A percentile compares a stretch with the other conserved stretches of the same genome.
Conservation (phyloP, 2,329 filamentous ascomycete genomes). For the Ophiostoma ulmi region DNA sequence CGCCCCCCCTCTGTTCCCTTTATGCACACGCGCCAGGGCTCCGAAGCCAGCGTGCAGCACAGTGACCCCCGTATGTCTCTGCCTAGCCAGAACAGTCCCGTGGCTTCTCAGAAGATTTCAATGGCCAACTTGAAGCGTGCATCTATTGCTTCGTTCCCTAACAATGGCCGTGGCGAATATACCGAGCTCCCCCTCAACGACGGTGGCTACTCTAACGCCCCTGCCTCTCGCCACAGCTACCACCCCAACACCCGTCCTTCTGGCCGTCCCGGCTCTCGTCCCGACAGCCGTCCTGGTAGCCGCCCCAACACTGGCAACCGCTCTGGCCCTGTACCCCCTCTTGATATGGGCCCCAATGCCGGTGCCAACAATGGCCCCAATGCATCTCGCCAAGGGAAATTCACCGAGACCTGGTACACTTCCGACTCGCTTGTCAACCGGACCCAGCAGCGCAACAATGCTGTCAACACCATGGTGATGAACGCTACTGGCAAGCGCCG, state of each 20-base stretch:
- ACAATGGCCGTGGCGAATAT: slow-evolving; percentile 40
- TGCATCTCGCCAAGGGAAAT: slow-evolving; percentile 42
- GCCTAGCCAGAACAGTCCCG: slow-evolving; percentile 48
- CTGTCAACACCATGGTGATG: slow-evolving; percentile 34
- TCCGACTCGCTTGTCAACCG: slow-evolving; percentile 51
- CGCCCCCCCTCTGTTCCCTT: slow-evolving; percentile 64
- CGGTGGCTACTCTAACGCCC: slow-evolving; percentile 30
- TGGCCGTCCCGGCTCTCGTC: slow-evolving; percentile 20
- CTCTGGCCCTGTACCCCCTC: background rate
- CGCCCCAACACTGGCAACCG: background rate
- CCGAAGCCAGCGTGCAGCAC: slow-evolving; percentile 45
- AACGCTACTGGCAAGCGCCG: slow-evolving; percentile 35
- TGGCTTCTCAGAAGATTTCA: slow-evolving; percentile 39
- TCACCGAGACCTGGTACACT: slow-evolving; percentile 52
- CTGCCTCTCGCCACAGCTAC: slow-evolving; percentile 15
- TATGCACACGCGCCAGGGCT: slow-evolving; percentile 67
- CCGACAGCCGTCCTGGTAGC: slow-evolving; percentile 23
- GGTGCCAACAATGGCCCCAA: slow-evolving; percentile 26
- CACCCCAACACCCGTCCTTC: slow-evolving; percentile 19
- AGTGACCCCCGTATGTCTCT: slow-evolving; percentile 52
- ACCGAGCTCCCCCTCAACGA: slow-evolving; percentile 46
- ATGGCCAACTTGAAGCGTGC: slow-evolving; percentile 39
- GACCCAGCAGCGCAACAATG: slow-evolving; percentile 49
- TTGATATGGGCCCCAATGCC: background rate
- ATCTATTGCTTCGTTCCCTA: slow-evolving; percentile 35